phyloP scores from a whole-genome alignment of 2,329 filamentous ascomycete species.

The Exophiala dermatitidis region DNA sequence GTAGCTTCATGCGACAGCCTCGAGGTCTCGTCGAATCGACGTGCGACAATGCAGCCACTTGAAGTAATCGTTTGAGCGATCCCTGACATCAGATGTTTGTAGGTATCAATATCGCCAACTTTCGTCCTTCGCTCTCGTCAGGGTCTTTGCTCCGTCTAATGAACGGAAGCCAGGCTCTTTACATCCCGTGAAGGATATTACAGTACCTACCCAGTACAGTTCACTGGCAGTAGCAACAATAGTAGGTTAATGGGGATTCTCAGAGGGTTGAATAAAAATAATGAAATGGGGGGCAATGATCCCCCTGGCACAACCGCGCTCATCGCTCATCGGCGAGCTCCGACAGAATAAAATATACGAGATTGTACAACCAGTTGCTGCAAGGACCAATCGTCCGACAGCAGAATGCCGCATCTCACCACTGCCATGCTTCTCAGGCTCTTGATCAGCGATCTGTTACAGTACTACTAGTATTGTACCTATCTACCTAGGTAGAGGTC shows the following conservation, averaged over 20 bases:
- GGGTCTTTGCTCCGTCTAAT: no score
- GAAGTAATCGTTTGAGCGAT: background rate
- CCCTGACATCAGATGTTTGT: background rate
- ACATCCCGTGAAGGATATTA: background rate
- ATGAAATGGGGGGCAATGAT: background rate
- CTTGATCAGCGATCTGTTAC: conserved; percentile 18
- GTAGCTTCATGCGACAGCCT: background rate
- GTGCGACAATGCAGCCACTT: background rate
- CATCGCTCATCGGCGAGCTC: conserved; percentile 23
- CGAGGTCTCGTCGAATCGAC: background rate
- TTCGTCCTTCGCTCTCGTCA: no score
- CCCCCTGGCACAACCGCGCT: conserved; percentile 2
- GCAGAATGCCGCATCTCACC: conserved; percentile 6
- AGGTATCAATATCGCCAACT: background rate
- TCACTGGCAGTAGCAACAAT: background rate
- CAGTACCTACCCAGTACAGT: background rate
- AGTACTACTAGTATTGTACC: background rate
- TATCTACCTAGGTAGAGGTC: no score
- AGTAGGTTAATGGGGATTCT: background rate
- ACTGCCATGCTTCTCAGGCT: background rate
- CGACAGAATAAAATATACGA: conserved; percentile 14
- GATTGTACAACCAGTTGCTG: background rate
- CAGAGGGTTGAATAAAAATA: no score
- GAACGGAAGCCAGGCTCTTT: background rate
- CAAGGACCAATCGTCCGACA: conserved; percentile 16